Evolutionary conservation across 2,329 filamentous ascomycete species (phyloP), one percentile per base, ranked within the genome.

Genomic region (Colletotrichum coccodes): DNA sequence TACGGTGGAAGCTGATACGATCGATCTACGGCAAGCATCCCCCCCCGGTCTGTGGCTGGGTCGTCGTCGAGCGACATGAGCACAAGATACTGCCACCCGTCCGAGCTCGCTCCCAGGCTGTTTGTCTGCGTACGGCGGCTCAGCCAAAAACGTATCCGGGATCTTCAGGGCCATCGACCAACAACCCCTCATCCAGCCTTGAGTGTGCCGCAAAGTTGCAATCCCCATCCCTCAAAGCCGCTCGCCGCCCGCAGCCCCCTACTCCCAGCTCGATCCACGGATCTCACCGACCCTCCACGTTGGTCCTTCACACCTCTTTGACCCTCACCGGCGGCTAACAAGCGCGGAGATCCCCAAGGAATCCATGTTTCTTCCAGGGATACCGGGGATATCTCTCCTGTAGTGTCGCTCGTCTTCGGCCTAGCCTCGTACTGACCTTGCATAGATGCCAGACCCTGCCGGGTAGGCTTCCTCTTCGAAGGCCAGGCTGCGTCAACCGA

Each of bases 121-220:
- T 47, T 47, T 36, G 28, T 36, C 54, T 50, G 56, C 21, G 34
- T 54, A 30, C 47, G 23, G n/a, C 28, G 38, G 23, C 32, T 36
- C 18, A n/a, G 30, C 30, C 11, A 16, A 30, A 7, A 28, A 34
- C 34, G 46, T 60, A 49, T 23, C 18, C 21, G n/a, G 40, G 52
- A 28, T 42, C 26, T 21, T 46, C 21, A 3, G 21, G 30, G 11
- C 28, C 40, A 64, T 8, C 36, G 23, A 57, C 53, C 23, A 42
- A 58, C n/a, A 53, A 36, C 36, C 44, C 42, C 58, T 57, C 34
- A 14, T 26, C 16, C 32, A 28, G 26, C 38, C 50, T 52, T 46
- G 38, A 59, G 54, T 65, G 65, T 64, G 53, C 59, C 53, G 46
- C 60, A 59, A 54, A 64, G 53, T 64, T 30, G 40, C 40, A 68